These are phyloP conservation scores for Diaporthe batatas DNA, from an alignment of 2,329 filamentous ascomycete genomes.

Conservation along the genomic window DNA sequence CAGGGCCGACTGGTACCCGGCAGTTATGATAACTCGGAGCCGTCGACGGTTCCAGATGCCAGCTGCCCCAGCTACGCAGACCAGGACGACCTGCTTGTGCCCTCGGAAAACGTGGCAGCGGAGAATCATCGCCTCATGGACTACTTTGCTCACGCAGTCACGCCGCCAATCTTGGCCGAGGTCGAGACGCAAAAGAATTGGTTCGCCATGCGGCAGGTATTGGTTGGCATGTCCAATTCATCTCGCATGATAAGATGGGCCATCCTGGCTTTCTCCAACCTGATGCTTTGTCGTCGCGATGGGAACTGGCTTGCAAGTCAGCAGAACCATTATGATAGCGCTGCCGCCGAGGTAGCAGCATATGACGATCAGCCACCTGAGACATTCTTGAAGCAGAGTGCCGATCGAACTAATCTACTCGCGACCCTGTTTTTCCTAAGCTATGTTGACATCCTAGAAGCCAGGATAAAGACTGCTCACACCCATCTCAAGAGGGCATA, in stretches of 20 bases:
- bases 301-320: constrained; percentile 51
- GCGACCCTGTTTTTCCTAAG: constrained; percentile 67
- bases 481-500: constrained; percentile 64
- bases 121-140: constrained; percentile 58
- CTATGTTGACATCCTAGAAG: constrained; percentile 64
- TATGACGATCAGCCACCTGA: constrained; percentile 35
- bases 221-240: constrained; percentile 61
- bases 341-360: constrained; percentile 51
- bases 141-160: constrained; percentile 62
- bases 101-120: constrained; percentile 44
- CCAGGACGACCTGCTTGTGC: constrained; percentile 42
- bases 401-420: constrained; percentile 57
- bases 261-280: constrained; percentile 65
- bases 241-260: constrained; percentile 62
- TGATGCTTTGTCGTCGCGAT: constrained; percentile 56
- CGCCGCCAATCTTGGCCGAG: constrained; percentile 66
- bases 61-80: constrained; percentile 45
- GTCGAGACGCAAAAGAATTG: constrained; percentile 67
- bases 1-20: constrained; percentile 12
- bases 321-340: constrained; percentile 55
- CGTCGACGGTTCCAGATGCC: constrained; percentile 31
- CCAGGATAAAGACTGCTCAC: constrained; percentile 60
- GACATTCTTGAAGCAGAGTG: constrained; percentile 49
- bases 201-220: constrained; percentile 61
- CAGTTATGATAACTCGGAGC: constrained; percentile 16